Base-by-base conservation (phyloP, 192 early-diverging fungal genomes). In the Linnemannia zychae region DNA sequence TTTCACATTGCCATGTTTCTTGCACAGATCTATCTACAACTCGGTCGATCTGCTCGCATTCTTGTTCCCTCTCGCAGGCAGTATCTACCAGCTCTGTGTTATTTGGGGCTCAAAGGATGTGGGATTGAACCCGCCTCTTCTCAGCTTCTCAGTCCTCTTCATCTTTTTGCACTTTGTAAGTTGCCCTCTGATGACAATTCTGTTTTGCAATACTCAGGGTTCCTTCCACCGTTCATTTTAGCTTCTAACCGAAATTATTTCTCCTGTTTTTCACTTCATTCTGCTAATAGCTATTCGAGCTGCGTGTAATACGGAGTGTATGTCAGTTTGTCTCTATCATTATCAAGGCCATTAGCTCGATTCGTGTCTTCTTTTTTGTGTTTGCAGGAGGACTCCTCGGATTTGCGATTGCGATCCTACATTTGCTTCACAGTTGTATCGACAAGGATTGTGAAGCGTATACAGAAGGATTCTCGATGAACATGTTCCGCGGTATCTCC, bases 141-240 rank as follows among this genome's bases (percentile, higher is more conserved):
- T 72, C 5, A 72, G 71, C 31, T 72, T 50, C 47, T 72, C 44
- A 17, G 28, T 72, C 11, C 44, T 72, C 44, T 49, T 72, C 28
- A 33, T 72, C 15, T 71, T 71, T 24, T 44, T 71, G 5, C 69
- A 71, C 69, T 38, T 71, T 15, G 69, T 71, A 44, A 71, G 44
- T 40, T 16, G 17, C 66, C 18, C 13, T 67, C 57, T 20, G 7
- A 2, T 60, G 28, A 5, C 57, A 1, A 7, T 66, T 2, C 18
- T 3, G 60, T 38, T 67, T 20, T 34, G n/a, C 17, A 28, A 2
- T 15, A 37, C 7, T 2, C 31, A 4, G 57, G n/a, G 52, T 40
- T 13, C 40, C 17, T 50, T 22, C 7, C 20, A n/a, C 4, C 24
- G 53, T 15, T 44, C n/a, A 5, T 7, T 17, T 7, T 24, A 16